Conservation (phyloP, 805 yeast genomes). For the Cyberlindnera lachancei region DNA sequence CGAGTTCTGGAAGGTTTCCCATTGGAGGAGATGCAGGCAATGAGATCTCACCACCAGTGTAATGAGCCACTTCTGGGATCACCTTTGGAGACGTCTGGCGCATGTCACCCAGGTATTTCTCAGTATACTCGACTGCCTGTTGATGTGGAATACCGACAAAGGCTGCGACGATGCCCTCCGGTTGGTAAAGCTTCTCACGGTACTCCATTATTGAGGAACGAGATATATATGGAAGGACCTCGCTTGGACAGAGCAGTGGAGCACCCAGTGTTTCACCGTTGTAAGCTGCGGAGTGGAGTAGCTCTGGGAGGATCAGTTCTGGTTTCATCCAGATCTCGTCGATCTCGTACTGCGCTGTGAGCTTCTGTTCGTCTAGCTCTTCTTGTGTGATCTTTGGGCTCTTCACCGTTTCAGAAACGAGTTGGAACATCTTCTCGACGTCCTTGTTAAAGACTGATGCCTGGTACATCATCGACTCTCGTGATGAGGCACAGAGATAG, state of each 20-base stretch:
- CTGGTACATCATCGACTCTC: slow-evolving; percentile 90
- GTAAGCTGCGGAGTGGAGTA: slow-evolving; percentile 82
- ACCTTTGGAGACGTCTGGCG: slow-evolving; percentile 24
- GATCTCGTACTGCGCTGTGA: slow-evolving; percentile 73
- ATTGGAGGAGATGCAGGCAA: slow-evolving; percentile 35
- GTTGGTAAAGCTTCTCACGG: slow-evolving; percentile 60
- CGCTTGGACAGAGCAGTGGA: slow-evolving; percentile 77
- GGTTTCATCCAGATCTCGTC: slow-evolving; percentile 77
- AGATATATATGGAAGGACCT: slow-evolving; percentile 48
- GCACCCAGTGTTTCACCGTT: slow-evolving; percentile 67
- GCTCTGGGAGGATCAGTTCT: slow-evolving; percentile 80
- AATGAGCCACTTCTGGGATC: slow-evolving; percentile 33
- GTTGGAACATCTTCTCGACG: slow-evolving; percentile 67
- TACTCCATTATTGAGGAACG: slow-evolving; percentile 49
- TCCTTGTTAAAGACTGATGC: slow-evolving; percentile 89
- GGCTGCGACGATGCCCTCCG: slow-evolving; percentile 77
- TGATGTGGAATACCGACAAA: slow-evolving; percentile 79
- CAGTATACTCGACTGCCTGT: slow-evolving; percentile 56
- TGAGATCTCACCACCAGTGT: slow-evolving; percentile 53
- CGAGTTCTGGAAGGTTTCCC: slow-evolving; percentile 63
- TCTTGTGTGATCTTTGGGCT: slow-evolving; percentile 58
- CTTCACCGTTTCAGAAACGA: slow-evolving; percentile 71
- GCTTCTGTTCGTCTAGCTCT: slow-evolving; percentile 68
- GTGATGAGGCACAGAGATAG: slow-evolving; percentile 84
- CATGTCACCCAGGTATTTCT: slow-evolving; percentile 61